Conservation (phyloP, 2,329 filamentous ascomycete genomes). For the Aspergillus novoparasiticus region DNA sequence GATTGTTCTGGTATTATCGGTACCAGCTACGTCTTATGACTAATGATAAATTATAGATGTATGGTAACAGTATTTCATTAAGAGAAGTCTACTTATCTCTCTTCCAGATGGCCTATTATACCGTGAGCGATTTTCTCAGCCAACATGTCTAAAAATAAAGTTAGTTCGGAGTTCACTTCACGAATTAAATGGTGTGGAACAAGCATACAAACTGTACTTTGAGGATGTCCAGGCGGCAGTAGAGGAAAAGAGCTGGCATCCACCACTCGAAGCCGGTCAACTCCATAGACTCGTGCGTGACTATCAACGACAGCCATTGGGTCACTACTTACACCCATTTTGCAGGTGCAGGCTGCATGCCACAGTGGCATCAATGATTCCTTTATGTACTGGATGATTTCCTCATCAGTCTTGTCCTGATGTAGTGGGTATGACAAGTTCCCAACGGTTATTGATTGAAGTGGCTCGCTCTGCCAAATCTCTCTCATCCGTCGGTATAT, state of each 20-base stretch:
- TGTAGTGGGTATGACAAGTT: background rate
- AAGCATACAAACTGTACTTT: background rate
- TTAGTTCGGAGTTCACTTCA: background rate
- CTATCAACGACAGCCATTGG: conserved; percentile 6
- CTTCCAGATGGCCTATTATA: background rate
- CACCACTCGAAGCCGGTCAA: conserved; percentile 6
- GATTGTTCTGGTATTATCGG: background rate
- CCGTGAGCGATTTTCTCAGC: background rate
- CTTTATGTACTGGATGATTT: background rate
- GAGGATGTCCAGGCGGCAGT: conserved; percentile 7
- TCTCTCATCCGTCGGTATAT: conserved; percentile 44
- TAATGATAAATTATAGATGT: too few species aligned
- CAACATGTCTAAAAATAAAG: background rate
- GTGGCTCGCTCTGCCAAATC: conserved; percentile 22
- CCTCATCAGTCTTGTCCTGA: background rate
- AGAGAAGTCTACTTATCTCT: background rate
- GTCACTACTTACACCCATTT: conserved; percentile 4
- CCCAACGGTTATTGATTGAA: background rate
- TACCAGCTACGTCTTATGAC: background rate
- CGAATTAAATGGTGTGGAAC: background rate
- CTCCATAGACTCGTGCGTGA: conserved; percentile 3
- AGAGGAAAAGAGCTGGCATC: conserved; percentile 12
- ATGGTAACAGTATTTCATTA: too few species aligned
- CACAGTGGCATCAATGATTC: background rate
- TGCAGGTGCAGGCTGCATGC: conserved; percentile 7